Evolutionary conservation across 805 yeast species (phyloP).

Genomic region (Kluyveromyces starmeri): DNA sequence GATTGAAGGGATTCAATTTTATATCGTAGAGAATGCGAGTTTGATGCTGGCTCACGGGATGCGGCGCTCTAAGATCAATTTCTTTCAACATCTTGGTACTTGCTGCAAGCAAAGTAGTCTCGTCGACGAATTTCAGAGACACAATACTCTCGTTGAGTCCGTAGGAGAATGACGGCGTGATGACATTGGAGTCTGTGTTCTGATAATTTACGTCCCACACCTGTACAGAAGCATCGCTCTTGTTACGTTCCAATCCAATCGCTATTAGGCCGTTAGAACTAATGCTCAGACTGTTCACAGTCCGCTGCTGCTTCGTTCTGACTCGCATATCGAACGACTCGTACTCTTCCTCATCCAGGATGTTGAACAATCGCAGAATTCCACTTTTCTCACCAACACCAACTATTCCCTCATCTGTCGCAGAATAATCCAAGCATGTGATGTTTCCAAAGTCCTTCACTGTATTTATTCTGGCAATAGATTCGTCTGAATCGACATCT

Average conservation of each 20-base stretch:
- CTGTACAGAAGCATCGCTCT: slow-evolving; percentile 67
- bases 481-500: slow-evolving; percentile 42
- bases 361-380: slow-evolving; percentile 51
- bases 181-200: slow-evolving; percentile 40
- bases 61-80: slow-evolving; percentile 58
- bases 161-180: slow-evolving; percentile 47
- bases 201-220: slow-evolving; percentile 72
- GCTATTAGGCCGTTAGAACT: slow-evolving; percentile 59
- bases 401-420: slow-evolving; percentile 44
- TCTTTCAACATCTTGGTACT: slow-evolving; percentile 71
- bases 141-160: slow-evolving; percentile 68
- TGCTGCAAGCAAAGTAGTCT: slow-evolving; percentile 57
- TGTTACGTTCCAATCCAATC: slow-evolving; percentile 68
- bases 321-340: slow-evolving; percentile 24
- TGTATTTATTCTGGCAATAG: slow-evolving; percentile 42
- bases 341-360: slow-evolving; percentile 26
- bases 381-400: slow-evolving; percentile 76
- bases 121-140: slow-evolving; percentile 58
- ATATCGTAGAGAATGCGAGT: slow-evolving; percentile 66
- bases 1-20: slow-evolving; percentile 58
- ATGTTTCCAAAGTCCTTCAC: slow-evolving; percentile 60
- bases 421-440: slow-evolving; percentile 58
- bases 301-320: slow-evolving; percentile 57
- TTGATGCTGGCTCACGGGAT: slow-evolving; percentile 63
- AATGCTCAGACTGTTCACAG: slow-evolving; percentile 69